Conservation (phyloP, 2,329 filamentous ascomycete species). For the Epichloe glyceriae region DNA sequence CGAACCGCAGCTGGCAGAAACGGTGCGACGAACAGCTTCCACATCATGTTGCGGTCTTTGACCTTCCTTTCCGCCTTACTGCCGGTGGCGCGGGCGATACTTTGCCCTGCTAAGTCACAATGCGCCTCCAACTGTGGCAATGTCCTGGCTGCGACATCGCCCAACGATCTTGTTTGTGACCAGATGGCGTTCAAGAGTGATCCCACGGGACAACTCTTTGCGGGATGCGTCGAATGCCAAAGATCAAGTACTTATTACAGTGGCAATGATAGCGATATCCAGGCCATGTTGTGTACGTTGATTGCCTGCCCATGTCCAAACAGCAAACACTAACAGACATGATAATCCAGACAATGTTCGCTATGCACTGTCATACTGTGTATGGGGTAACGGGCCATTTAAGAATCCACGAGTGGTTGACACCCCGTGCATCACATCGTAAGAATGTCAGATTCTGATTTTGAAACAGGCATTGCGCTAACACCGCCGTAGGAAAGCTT, state of each 20-base stretch:
- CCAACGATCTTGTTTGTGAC: slow-evolving; percentile 35
- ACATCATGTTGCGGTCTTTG: neutral
- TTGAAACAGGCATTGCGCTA: slow-evolving; percentile 7
- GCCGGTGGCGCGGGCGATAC: slow-evolving; percentile 19
- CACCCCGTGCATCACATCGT: slow-evolving; percentile 42
- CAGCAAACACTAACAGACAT: neutral
- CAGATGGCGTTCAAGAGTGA: slow-evolving; percentile 26
- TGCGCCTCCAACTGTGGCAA: slow-evolving; percentile 42
- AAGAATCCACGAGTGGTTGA: slow-evolving; percentile 26
- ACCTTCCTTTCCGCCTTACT: slow-evolving; percentile 4
- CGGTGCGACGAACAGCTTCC: neutral
- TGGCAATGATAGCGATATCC: slow-evolving; percentile 35
- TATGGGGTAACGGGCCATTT: slow-evolving; percentile 32
- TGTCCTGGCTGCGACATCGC: slow-evolving; percentile 30
- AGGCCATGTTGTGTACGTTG: slow-evolving; percentile 41
- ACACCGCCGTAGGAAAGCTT: slow-evolving; percentile 33
- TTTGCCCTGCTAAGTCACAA: slow-evolving; percentile 34
- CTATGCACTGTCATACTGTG: slow-evolving; percentile 40
- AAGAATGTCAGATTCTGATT: neutral
- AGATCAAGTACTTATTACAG: slow-evolving; percentile 33
- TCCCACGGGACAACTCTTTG: slow-evolving; percentile 32
- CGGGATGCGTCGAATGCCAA: slow-evolving; percentile 40
- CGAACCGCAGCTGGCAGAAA: too few relatives aligned
- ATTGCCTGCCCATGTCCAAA: neutral
- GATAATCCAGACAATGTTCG: slow-evolving; percentile 39